These are phyloP conservation scores for Cytospora chrysosperma DNA, from an alignment of 2,329 filamentous ascomycete species.

Conservation along the genomic window DNA sequence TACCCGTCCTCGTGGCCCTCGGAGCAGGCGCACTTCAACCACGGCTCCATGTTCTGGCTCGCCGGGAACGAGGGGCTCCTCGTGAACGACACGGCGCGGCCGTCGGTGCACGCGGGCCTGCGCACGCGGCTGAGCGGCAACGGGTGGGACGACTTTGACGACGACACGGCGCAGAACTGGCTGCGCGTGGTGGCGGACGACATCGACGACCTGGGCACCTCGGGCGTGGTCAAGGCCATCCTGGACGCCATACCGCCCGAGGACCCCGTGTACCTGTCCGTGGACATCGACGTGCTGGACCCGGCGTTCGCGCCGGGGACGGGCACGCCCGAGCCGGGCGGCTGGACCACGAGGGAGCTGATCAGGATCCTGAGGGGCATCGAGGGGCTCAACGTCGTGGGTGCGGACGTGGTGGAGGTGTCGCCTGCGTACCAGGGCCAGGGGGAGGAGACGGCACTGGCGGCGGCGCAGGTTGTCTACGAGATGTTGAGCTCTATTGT, in stretches of 20 bases:
- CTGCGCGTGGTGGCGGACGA: constrained; percentile 79
- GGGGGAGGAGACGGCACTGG: constrained; percentile 78
- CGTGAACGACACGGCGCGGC: constrained; percentile 65
- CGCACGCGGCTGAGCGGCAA: constrained; percentile 71
- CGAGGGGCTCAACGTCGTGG: constrained; percentile 80
- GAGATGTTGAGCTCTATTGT: constrained; percentile 81
- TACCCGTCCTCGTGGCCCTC: constrained; percentile 75
- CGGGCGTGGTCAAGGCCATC: constrained; percentile 69
- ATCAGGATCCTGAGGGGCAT: constrained; percentile 80
- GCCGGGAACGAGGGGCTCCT: constrained; percentile 79
- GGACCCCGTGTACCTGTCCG: constrained; percentile 59
- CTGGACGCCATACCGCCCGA: constrained; percentile 69
- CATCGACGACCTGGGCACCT: constrained; percentile 76
- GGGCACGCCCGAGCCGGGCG: constrained; percentile 85
- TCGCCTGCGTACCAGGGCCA: constrained; percentile 79
- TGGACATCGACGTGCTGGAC: constrained; percentile 40
- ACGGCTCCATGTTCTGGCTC: constrained; percentile 91
- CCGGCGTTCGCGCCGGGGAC: constrained; percentile 49
- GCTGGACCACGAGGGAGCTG: constrained; percentile 87
- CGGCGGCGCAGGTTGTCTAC: constrained; percentile 79
- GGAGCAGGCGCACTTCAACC: constrained; percentile 74
- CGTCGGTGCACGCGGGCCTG: constrained; percentile 78
- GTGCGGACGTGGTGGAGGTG: constrained; percentile 88
- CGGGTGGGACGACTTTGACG: constrained; percentile 66
- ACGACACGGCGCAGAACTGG: constrained; percentile 76